Percentiles rank a stretch among this genome's conserved stretches.
These are phyloP conservation scores for Ceratocystis diversiconidia DNA, from an alignment of 2,329 filamentous ascomycete species.

Conservation along the genomic window DNA sequence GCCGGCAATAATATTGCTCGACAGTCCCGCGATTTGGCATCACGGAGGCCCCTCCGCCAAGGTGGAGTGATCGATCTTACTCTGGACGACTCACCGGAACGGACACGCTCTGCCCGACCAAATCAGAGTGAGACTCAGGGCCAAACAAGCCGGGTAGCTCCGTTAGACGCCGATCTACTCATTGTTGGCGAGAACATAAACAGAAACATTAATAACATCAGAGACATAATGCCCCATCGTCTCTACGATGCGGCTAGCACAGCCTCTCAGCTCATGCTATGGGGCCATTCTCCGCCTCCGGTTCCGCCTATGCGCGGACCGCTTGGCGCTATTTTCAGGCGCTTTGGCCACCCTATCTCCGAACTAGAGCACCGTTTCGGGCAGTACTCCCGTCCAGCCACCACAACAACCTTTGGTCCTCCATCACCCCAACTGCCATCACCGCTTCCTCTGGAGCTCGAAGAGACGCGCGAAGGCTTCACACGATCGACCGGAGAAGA, in stretches of 20 bases:
- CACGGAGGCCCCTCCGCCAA: neutral
- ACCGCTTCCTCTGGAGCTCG: slow-evolving; percentile 24
- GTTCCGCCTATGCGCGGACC: neutral
- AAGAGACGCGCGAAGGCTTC: slow-evolving; percentile 52
- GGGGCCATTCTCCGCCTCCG: neutral
- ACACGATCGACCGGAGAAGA: slow-evolving; percentile 59
- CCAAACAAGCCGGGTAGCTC: neutral
- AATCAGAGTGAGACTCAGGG: neutral
- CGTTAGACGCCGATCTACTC: neutral
- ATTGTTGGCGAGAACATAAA: neutral
- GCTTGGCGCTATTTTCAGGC: neutral
- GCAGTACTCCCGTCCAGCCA: slow-evolving; percentile 19
- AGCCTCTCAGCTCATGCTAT: neutral
- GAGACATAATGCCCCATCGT: neutral
- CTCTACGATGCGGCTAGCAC: neutral
- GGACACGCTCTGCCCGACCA: neutral
- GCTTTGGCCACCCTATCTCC: neutral
- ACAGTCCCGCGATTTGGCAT: neutral
- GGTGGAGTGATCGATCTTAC: slow-evolving; percentile 38
- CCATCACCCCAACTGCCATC: slow-evolving; percentile 23
- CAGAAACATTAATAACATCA: neutral
- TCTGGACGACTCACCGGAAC: slow-evolving; percentile 27
- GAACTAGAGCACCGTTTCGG: neutral
- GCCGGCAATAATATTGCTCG: neutral
- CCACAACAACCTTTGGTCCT: slow-evolving; percentile 23